phyloP scores from a whole-genome alignment of 2,329 filamentous ascomycete genomes.

The Nemania sp. region DNA sequence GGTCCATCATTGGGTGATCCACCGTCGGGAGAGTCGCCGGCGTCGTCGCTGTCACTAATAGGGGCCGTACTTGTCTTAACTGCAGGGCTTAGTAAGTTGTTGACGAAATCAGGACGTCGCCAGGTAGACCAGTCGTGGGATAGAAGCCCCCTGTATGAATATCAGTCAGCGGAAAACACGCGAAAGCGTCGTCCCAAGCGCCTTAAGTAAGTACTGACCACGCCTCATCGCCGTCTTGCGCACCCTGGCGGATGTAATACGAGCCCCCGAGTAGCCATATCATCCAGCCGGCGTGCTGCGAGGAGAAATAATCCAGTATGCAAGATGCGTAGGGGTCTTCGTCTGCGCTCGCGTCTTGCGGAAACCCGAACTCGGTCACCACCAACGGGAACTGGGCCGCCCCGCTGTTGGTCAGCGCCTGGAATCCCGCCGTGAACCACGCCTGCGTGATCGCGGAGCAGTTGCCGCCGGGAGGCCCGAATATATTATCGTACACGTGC shows the following conservation, averaged over 20 bases:
- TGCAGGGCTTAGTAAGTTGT: conserved; percentile 35
- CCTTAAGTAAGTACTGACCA: conserved; percentile 46
- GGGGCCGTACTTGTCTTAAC: conserved; percentile 29
- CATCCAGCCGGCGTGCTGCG: conserved; percentile 57
- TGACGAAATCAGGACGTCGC: conserved; percentile 49
- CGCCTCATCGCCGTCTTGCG: conserved; percentile 57
- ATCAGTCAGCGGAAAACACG: conserved; percentile 7
- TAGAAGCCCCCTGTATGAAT: conserved; percentile 49
- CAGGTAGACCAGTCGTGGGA: conserved; percentile 58
- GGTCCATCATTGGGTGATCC: conserved; percentile 10
- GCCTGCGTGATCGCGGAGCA: conserved; percentile 51
- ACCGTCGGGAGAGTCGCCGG: conserved; percentile 9
- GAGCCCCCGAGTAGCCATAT: conserved; percentile 62
- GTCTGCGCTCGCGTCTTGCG: conserved; percentile 51
- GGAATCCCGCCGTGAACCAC: conserved; percentile 56
- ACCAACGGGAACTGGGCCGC: conserved; percentile 52
- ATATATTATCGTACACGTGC: conserved; percentile 60
- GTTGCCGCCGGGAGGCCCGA: conserved; percentile 42
- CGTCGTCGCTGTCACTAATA: conserved; percentile 21
- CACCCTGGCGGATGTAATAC: conserved; percentile 60
- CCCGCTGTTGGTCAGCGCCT: conserved; percentile 48
- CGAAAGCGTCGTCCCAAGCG: neutral
- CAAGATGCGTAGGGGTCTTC: conserved; percentile 56
- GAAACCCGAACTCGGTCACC: conserved; percentile 59
- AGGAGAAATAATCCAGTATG: conserved; percentile 53